Evolutionary conservation across 1,284 basidiomycete genomes (phyloP).

Genomic region (Lignosus rhinocerotis): DNA sequence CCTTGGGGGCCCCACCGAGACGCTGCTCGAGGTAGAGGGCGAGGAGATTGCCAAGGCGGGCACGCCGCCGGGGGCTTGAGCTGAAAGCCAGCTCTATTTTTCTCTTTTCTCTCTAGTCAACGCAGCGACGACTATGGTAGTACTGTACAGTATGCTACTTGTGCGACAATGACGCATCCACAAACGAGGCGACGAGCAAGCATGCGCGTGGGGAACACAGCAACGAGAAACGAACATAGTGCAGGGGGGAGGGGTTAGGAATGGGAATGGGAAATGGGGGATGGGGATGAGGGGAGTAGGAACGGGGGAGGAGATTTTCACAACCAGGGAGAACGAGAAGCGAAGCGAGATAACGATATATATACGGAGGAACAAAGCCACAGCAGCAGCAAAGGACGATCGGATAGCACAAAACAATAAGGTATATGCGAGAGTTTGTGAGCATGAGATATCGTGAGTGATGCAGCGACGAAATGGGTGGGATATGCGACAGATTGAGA

Average conservation of each 20-base stretch:
- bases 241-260: background rate
- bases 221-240: background rate
- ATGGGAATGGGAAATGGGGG: background rate
- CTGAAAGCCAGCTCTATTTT: background rate
- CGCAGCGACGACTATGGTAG: background rate
- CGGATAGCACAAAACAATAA: constrained; percentile 16
- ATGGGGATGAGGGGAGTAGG: background rate
- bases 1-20: background rate
- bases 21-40: background rate
- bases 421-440: constrained; percentile 6
- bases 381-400: background rate
- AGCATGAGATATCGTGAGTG: constrained; percentile 15
- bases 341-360: constrained; percentile 1
- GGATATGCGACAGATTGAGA: constrained; percentile 11
- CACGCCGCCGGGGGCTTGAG: constrained; percentile 1
- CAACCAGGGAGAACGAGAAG: background rate
- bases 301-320: background rate
- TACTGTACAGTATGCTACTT: constrained; percentile 10
- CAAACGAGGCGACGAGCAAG: background rate
- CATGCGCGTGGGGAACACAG: background rate
- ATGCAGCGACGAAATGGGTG: constrained; percentile 6
- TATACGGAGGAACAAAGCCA: constrained; percentile 12
- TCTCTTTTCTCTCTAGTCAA: background rate
- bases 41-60: background rate
- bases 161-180: background rate